Conservation (phyloP, 208 protist genomes). For the Leptomonas pyrrhocoris region DNA sequence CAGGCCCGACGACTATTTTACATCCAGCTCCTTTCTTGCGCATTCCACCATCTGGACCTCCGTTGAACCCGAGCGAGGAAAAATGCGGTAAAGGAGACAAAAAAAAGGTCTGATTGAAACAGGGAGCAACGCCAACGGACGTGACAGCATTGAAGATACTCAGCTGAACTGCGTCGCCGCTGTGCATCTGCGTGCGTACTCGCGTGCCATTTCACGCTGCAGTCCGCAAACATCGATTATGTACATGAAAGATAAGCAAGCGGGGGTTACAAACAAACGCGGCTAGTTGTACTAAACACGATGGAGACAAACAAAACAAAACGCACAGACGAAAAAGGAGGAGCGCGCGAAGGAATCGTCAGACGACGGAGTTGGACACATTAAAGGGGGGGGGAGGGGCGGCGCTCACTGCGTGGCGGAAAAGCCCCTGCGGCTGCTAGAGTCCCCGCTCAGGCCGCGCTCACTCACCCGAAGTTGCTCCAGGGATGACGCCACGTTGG, state of each 20-base stretch:
- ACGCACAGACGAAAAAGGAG: neutral
- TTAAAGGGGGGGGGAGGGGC: no score
- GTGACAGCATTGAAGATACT: no score
- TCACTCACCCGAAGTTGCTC: slow-evolving; percentile 26
- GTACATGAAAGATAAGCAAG: neutral
- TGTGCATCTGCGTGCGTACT: no score
- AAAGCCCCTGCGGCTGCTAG: neutral
- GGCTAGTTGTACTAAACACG: no score
- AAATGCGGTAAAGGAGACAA: no score
- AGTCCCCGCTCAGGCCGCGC: slow-evolving; percentile 9
- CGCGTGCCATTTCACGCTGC: neutral
- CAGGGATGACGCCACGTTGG: slow-evolving; percentile 1
- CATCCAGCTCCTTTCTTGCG: neutral
- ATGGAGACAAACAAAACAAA: no score
- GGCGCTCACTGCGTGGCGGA: slow-evolving; percentile 3
- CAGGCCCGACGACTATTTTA: neutral
- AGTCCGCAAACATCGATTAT: neutral
- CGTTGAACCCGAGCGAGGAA: no score
- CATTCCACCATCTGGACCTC: no score
- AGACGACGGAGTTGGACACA: neutral
- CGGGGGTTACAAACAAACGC: neutral
- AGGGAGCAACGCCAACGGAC: no score
- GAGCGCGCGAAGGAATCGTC: neutral
- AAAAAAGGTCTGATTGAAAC: no score
- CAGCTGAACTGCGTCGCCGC: no score